These are phyloP conservation scores for Botrytis squamosa DNA, from an alignment of 2,329 filamentous ascomycete genomes.

Conservation along the genomic window DNA sequence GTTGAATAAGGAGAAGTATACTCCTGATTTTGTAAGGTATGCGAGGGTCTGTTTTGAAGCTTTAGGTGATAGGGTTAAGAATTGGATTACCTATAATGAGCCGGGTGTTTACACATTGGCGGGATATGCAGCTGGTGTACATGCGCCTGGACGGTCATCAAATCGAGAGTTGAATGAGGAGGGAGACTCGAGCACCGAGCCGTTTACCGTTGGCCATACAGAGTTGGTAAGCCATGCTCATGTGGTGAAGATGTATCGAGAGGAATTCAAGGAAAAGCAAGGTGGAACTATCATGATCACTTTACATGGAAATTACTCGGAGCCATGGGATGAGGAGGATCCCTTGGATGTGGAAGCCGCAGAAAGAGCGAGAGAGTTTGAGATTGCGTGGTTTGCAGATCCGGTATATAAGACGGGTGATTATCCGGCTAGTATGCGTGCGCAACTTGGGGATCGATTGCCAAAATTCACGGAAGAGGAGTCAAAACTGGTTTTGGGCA, in stretches of 20 bases:
- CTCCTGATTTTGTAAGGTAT: slow-evolving; percentile 76
- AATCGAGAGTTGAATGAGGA: slow-evolving; percentile 66
- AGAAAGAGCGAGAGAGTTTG: slow-evolving; percentile 78
- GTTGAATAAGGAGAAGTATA: slow-evolving; percentile 75
- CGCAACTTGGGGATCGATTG: slow-evolving; percentile 76
- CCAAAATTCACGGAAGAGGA: slow-evolving; percentile 70
- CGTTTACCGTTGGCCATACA: slow-evolving; percentile 79
- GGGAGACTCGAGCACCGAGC: slow-evolving; percentile 73
- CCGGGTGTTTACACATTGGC: slow-evolving; percentile 80
- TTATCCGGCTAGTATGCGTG: slow-evolving; percentile 79
- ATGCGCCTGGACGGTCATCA: slow-evolving; percentile 77
- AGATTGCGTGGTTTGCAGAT: slow-evolving; percentile 83
- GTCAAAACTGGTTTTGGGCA: slow-evolving; percentile 66
- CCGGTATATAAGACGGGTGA: slow-evolving; percentile 74
- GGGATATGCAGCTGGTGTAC: slow-evolving; percentile 72
- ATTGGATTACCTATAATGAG: slow-evolving; percentile 89
- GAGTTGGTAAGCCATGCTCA: slow-evolving; percentile 76
- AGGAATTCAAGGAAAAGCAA: slow-evolving; percentile 70
- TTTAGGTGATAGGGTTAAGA: slow-evolving; percentile 67
- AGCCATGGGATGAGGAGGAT: slow-evolving; percentile 77
- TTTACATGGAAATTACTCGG: slow-evolving; percentile 63
- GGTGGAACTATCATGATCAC: slow-evolving; percentile 81
- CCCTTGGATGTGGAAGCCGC: slow-evolving; percentile 70
- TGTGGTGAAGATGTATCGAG: slow-evolving; percentile 76
- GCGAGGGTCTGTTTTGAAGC: slow-evolving; percentile 72